Conservation (phyloP, 345 rosid species). For the Lumnitzera littorea region DNA sequence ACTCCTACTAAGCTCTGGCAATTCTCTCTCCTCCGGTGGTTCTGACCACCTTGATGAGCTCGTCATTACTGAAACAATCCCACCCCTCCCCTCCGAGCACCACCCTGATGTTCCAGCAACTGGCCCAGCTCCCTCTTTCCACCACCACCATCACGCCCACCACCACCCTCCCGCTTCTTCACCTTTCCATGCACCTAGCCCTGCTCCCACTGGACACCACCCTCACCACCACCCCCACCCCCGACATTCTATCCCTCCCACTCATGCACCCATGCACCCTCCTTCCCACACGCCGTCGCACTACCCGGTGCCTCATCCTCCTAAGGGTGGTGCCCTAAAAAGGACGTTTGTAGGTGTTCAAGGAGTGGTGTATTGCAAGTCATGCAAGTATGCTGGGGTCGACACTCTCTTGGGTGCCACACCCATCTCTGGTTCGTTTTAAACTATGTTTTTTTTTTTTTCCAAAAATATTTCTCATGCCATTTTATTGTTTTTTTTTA, state of each 20-base stretch:
- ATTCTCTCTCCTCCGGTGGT: no score
- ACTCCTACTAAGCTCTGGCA: no score
- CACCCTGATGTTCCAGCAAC: conserved; percentile 9
- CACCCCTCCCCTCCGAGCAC: no score
- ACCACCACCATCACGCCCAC: conserved; percentile 15
- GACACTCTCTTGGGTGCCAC: conserved; percentile 58
- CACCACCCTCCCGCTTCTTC: conserved; percentile 16
- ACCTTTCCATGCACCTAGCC: conserved; percentile 16
- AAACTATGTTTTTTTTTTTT: background rate
- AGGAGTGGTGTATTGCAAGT: conserved; percentile 80
- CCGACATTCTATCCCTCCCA: conserved; percentile 12
- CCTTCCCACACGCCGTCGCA: conserved; percentile 24
- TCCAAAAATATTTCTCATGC: background rate
- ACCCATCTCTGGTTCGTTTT: conserved; percentile 48
- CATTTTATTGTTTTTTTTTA: background rate
- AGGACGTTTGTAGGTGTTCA: conserved; percentile 63
- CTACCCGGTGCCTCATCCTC: conserved; percentile 19
- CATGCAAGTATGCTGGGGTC: conserved; percentile 62
- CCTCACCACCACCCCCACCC: conserved; percentile 13
- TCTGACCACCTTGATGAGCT: no score
- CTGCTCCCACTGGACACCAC: conserved; percentile 2
- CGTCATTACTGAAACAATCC: no score
- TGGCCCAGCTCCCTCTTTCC: conserved; percentile 20
- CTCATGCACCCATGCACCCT: conserved; percentile 21
- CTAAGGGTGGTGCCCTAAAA: conserved; percentile 24